These are phyloP conservation scores for Plantago lanceolata DNA, from an alignment of 305 asterid genomes.

Conservation along the genomic window DNA sequence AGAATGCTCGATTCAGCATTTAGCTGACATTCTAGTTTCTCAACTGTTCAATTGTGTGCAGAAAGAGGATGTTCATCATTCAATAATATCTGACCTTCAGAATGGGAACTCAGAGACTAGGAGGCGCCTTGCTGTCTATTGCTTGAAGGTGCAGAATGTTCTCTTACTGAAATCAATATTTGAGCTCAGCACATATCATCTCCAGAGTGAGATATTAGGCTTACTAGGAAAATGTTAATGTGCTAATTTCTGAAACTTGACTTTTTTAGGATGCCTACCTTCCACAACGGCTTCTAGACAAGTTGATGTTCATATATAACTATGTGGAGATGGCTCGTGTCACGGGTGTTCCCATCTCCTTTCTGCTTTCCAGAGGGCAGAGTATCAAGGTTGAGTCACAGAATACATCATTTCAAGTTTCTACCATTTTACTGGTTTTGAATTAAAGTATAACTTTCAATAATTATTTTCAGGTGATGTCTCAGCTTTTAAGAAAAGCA, in stretches of 20 bases:
- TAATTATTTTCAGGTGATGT: constrained; percentile 62
- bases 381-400: constrained; percentile 71
- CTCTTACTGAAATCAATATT: constrained; percentile 12
- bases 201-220: constrained; percentile 5
- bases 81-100: constrained; percentile 97
- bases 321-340: constrained; percentile 99
- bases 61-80: constrained; percentile 99
- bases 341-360: constrained; percentile 98
- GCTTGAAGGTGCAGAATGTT: constrained; percentile 65
- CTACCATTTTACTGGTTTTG: constrained; percentile 10
- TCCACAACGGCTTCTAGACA: constrained; percentile 97
- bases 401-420: constrained; percentile 22
- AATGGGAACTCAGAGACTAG: constrained; percentile 93
- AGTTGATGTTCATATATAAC: constrained; percentile 88
- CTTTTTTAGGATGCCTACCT: constrained; percentile 89
- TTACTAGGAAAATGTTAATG: constrained; percentile 13
- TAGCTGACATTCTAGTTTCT: constrained; percentile 18
- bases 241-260: constrained; percentile 25
- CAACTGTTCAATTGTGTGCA: constrained; percentile 35
- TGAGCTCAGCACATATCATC: neutral
- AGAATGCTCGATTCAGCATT: constrained; percentile 1
- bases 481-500: constrained; percentile 96
- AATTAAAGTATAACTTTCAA: constrained; percentile 27
- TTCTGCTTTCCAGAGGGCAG: constrained; percentile 96
- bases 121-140: constrained; percentile 95